Evolutionary conservation across 805 yeast species (phyloP), one percentile per base, ranked within the genome.

Genomic region (Peterozyma toletana): DNA sequence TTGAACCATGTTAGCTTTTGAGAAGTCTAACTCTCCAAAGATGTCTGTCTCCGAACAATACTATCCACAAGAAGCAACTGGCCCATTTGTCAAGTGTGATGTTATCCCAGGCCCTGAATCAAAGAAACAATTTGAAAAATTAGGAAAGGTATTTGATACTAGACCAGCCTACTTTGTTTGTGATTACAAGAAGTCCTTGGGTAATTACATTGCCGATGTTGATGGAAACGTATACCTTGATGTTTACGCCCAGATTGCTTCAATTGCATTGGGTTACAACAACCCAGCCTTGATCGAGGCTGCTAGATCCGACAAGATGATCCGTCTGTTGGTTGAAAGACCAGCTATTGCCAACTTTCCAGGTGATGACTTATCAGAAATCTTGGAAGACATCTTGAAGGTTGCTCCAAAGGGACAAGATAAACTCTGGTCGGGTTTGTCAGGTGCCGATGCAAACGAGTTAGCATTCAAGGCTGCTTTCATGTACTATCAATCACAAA

Each of bases 391-490:
- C 15, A 64, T 80, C 37, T 64, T 80, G 50, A 73, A 78, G 21
- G 82, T 78, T 41, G 86, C 86, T 33, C 87, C 86, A 43, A 70
- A 73, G 43, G 85, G 85, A 11, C 71, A 75, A 58, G 59, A 63
- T 44, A 67, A 71, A 49, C 77, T 80, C 16, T 78, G 85, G 81
- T 77, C 85, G 14, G 82, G 83, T 9, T 68, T 78, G 40, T 70
- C 81, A 14, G 86, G 87, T 39, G 78, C 86, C 2, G 80, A 76
- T 59, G 86, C 86, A 43, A 80, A 80, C 51, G 87, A 80, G 57
- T 70, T 80, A 47, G 87, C 87, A 1, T 79, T 70, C 62, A 80
- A 80, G 53, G 87, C 87, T 13, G 86, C 84, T 1, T 78, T 78
- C 56, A 78, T 80, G 76, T 77, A 74, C 58, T 77, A 73, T 58